Base-by-base conservation (phyloP, 805 yeast genomes). In the Candida manassasensis region DNA sequence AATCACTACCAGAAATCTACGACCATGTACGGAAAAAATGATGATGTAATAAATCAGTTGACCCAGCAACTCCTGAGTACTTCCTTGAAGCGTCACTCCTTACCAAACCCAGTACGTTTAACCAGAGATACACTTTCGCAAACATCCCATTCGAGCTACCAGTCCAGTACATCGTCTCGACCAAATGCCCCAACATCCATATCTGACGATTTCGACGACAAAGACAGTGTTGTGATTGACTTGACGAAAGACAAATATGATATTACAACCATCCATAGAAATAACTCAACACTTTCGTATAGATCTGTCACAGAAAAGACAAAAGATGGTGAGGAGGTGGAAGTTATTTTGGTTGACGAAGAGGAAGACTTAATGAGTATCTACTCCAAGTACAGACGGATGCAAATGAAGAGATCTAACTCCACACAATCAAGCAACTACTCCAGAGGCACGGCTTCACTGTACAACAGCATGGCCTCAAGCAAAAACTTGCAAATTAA, bases 301-400 rank as follows among this genome's bases (percentile, higher is more conserved):
- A 54, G 43, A 39, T 66, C 71, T 1, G 61, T 62, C 2, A 66
- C 63, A 2, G 71, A 67, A 33, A 58, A 49, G 34, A 52, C 55
- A 4, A 56, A 47, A 16, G 59, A 57, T 16, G 73, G 72, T 3
- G 59, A 55, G 37, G 56, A 57, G 10, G 62, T 67, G 0, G 73
- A 67, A 36, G 70, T 67, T 5, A 71, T 67, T 2, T 43, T 67
- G 27, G 71, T 67, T 4, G 71, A 66, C 8, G 66, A 59, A 17
- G 67, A 61, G 4, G 63, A 41, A 4, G 61, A 52, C 12, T 54
- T 67, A 33, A 55, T 53, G 40, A 66, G 71, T 43, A 57, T 67
- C 30, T 67, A 67, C 41, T 67, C 72, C 4, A 61, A 57, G 38
- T 67, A 67, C 44, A 53, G 56, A 19, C 49, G 47, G 21, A 43